Conservation (phyloP, 169 alveolate species). For the Plasmodium yoelii region DNA sequence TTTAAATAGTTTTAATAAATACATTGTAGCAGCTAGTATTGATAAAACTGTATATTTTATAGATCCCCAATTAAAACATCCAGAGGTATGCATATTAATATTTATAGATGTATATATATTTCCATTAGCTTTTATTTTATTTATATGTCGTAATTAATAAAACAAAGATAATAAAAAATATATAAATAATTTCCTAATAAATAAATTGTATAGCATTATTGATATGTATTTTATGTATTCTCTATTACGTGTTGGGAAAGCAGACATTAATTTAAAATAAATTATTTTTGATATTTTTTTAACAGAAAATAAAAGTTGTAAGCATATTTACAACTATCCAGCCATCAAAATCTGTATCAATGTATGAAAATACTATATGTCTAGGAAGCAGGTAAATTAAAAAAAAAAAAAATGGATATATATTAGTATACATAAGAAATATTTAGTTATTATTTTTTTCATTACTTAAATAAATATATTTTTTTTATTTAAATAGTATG, state of each 20-base stretch:
- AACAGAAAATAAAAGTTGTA: constrained; percentile 34
- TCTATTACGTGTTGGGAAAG: no score
- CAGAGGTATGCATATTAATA: constrained; percentile 14
- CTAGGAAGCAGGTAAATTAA: constrained; percentile 43
- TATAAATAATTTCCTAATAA: no score
- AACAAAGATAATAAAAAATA: no score
- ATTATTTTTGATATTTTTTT: background rate
- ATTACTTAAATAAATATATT: background rate
- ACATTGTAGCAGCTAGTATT: constrained; percentile 57
- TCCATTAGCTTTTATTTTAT: no score
- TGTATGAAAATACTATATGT: constrained; percentile 26
- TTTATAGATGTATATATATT: background rate
- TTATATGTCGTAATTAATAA: no score
- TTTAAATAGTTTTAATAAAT: constrained; percentile 28
- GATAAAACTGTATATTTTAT: constrained; percentile 45
- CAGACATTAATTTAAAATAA: no score
- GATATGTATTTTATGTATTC: no score
- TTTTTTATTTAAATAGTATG: background rate
- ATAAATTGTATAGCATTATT: no score
- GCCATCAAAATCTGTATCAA: constrained; percentile 14
- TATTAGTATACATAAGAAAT: background rate
- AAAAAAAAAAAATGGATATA: background rate
- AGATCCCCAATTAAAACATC: constrained; percentile 34
- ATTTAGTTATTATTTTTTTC: background rate
- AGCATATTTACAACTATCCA: constrained; percentile 18